Conservation (phyloP, 768 basidiomycete species). For the Punctularia strigosozonata region DNA sequence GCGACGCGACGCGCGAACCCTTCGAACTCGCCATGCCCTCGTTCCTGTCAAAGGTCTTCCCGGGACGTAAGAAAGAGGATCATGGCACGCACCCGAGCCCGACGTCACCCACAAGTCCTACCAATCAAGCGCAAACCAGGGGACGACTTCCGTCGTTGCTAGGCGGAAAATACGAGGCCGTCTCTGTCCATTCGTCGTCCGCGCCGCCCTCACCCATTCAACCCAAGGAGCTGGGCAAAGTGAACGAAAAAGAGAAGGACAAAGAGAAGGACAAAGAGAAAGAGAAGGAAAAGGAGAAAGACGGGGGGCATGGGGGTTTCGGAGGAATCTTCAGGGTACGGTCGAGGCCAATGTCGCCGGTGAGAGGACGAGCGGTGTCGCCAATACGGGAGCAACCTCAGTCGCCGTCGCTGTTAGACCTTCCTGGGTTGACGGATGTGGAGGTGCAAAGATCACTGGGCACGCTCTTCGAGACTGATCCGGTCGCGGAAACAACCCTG, state of each 20-base stretch:
- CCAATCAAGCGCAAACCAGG: conserved; percentile 24
- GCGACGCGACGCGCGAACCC: too few species aligned
- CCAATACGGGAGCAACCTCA: conserved; percentile 27
- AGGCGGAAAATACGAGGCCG: conserved; percentile 66
- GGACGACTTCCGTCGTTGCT: conserved; percentile 38
- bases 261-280: conserved; percentile 19
- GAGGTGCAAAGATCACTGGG: conserved; percentile 35
- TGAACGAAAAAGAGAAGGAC: too few species aligned
- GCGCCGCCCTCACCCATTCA: conserved; percentile 17
- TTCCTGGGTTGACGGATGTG: conserved; percentile 41
- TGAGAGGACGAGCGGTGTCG: conserved; percentile 21
- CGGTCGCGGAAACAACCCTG: conserved; percentile 32
- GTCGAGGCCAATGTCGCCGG: conserved; percentile 25
- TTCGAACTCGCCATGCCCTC: conserved; percentile 33
- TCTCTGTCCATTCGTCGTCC: conserved; percentile 36
- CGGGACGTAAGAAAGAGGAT: conserved; percentile 61
- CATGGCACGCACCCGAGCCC: conserved; percentile 32
- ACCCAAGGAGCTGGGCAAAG: conserved; percentile 19
- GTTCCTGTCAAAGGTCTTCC: conserved; percentile 70
- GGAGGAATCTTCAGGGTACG: conserved; percentile 35
- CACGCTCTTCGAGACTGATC: conserved; percentile 49
- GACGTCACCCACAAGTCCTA: too few species aligned
- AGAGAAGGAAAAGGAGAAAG: conserved; percentile 21
- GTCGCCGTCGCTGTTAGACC: conserved; percentile 51
- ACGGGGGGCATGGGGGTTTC: conserved; percentile 32